Evolutionary conservation across 2,329 filamentous ascomycete species (phyloP), one percentile per base, ranked within the genome.

Genomic region (Chaetomium sp.): DNA sequence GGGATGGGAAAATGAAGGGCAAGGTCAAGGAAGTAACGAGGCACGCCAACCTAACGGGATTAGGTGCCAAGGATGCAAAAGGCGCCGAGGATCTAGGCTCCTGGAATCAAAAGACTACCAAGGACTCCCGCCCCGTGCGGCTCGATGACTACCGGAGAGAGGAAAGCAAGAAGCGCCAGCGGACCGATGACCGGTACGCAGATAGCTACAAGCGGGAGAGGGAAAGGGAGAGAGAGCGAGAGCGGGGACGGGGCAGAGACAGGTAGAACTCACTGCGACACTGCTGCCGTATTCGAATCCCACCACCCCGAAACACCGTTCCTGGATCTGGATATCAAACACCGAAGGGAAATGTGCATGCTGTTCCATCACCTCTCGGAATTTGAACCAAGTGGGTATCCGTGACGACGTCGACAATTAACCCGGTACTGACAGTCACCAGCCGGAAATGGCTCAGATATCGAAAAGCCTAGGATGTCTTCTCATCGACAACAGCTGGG

Each of bases 51-150:
- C 84, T 96, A 63, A 81, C 98, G 10, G 95, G 95, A 0, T 89
- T 98, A 8, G 95, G 94, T 3, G 93, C 93, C 12, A 97, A 94
- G 74, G 88, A 92, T 72, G 83, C 92, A 19, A 87, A 90, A 55
- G 86, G 83, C 45, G 85, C 81, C 25, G 84, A 91, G 67, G 91
- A 96, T 70, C 79, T 96, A 21, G 92, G 91, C 1, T 89, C 86
- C 1, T 96, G 91, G 91, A 90, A 93, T 13, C 91, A 90, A 65
- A 87, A 86, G 62, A 83, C 65, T 0, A 63, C 84, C 85, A 72
- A 81, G 81, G 64, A 76, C 51, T 74, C 76, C 56, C 73, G 76
- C 57, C 76, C 79, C 10, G 81, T 81, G 13, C 77, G 81, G 50
- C 73, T 86, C 13, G 78, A 82, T 27, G 83, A 86, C 57, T 85